Evolutionary conservation across 495 filamentous ascomycete species (phyloP).

Genomic region (Lasiosphaeria hispida): DNA sequence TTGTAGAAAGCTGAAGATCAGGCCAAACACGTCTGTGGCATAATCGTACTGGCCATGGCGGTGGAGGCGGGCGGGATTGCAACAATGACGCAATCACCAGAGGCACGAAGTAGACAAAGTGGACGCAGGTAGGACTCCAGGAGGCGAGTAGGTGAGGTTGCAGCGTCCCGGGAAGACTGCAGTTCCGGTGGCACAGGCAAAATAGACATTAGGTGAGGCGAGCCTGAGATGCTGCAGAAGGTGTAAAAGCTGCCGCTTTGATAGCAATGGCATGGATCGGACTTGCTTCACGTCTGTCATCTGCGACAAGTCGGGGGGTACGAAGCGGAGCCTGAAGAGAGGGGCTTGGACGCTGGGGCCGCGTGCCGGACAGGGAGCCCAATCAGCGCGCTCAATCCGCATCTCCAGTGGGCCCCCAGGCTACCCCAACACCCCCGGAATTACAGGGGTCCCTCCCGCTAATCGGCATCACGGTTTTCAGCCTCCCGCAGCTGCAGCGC

Average conservation of each 20-base stretch:
- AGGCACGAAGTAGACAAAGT: neutral
- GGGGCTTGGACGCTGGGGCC: conserved; percentile 7
- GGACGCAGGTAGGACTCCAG: neutral
- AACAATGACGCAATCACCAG: neutral
- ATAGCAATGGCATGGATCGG: conserved; percentile 13
- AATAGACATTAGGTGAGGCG: conserved; percentile 8
- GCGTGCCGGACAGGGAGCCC: neutral
- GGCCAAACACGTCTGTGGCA: conserved; percentile 6
- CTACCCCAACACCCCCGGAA: neutral
- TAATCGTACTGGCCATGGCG: neutral
- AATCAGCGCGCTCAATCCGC: conserved; percentile 4
- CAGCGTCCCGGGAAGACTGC: neutral
- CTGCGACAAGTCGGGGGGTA: conserved; percentile 3
- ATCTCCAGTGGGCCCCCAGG: neutral
- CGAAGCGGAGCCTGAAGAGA: neutral
- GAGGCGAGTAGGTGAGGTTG: neutral
- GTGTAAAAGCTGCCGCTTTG: neutral
- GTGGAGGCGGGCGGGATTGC: neutral
- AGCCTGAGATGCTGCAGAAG: neutral
- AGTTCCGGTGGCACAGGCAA: neutral
- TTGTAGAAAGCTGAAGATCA: neutral
- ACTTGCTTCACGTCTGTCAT: conserved; percentile 9
- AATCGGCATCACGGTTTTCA: conserved; percentile 21
- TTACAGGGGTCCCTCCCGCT: conserved; percentile 1
- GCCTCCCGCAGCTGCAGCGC: conserved; percentile 16